phyloP scores from a whole-genome alignment of 2,329 filamentous ascomycete genomes.

The Rhexocercosporidium sp. region DNA sequence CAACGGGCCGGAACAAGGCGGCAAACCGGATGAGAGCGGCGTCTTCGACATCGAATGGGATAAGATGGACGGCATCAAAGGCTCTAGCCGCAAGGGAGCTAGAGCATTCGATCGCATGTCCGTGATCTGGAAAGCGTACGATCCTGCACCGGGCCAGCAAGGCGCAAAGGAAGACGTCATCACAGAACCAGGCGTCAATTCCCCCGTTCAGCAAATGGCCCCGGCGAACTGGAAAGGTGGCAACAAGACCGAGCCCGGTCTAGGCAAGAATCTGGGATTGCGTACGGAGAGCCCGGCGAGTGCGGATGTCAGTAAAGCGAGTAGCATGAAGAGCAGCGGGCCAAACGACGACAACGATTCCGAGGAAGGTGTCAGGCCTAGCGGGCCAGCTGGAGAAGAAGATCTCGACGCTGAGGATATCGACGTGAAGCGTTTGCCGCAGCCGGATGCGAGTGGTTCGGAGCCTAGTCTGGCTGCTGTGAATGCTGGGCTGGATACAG shows the following conservation, averaged over 20 bases:
- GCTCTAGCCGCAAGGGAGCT: constrained; percentile 80
- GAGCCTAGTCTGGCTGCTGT: constrained; percentile 33
- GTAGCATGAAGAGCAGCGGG: constrained; percentile 60
- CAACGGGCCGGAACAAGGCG: constrained; percentile 69
- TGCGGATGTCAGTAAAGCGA: constrained; percentile 72
- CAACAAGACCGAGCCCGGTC: constrained; percentile 51
- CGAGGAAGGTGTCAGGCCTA: constrained; percentile 35
- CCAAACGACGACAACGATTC: constrained; percentile 27
- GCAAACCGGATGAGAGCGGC: constrained; percentile 70
- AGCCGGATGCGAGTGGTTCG: constrained; percentile 26
- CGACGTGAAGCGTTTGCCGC: constrained; percentile 32
- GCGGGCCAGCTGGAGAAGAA: constrained; percentile 37
- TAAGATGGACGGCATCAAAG: constrained; percentile 92
- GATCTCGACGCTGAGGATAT: constrained; percentile 27
- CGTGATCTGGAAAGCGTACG: constrained; percentile 75
- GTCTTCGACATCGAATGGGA: constrained; percentile 77
- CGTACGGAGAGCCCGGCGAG: constrained; percentile 68
- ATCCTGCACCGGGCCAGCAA: constrained; percentile 33
- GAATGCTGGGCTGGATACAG: constrained; percentile 37
- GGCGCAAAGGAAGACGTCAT: constrained; percentile 52
- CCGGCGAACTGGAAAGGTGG: constrained; percentile 76
- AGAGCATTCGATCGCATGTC: constrained; percentile 81
- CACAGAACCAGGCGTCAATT: constrained; percentile 67
- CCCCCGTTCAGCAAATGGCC: constrained; percentile 70
- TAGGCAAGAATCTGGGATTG: constrained; percentile 71